Conservation (phyloP, 768 basidiomycete genomes). For the Mycena indigotica region DNA sequence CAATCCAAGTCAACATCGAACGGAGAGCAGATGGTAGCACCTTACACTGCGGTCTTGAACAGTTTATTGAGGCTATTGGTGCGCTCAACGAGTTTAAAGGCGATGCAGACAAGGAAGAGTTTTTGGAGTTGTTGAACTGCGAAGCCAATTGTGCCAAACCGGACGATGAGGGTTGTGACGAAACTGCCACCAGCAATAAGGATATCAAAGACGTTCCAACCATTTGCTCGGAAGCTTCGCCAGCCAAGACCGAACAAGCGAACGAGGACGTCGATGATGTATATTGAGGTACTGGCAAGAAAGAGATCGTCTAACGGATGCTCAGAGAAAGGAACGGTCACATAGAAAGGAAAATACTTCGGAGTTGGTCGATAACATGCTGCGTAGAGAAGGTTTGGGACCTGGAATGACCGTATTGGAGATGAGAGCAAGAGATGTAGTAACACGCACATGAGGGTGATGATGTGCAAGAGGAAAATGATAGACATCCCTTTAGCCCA, state of each 20-base stretch:
- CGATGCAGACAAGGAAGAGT: slow-evolving; percentile 89
- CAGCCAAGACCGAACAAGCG: slow-evolving; percentile 86
- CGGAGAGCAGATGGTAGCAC: slow-evolving; percentile 17
- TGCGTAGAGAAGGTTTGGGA: slow-evolving; percentile 72
- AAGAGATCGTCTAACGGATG: slow-evolving; percentile 67
- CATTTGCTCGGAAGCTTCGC: slow-evolving; percentile 81
- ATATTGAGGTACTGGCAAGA: slow-evolving; percentile 69
- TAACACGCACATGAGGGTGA: slow-evolving; percentile 76
- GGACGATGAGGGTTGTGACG: slow-evolving; percentile 76
- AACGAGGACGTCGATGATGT: slow-evolving; percentile 73
- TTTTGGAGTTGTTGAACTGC: slow-evolving; percentile 73
- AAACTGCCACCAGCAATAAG: slow-evolving; percentile 80
- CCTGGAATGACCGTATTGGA: no score
- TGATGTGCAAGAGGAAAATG: slow-evolving; percentile 79
- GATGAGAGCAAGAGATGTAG: background rate
- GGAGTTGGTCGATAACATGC: slow-evolving; percentile 50
- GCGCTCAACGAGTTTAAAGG: slow-evolving; percentile 91
- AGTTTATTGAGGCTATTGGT: slow-evolving; percentile 88
- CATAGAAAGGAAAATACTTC: slow-evolving; percentile 49
- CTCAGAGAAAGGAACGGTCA: slow-evolving; percentile 5
- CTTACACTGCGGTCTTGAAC: slow-evolving; percentile 94
- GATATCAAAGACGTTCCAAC: slow-evolving; percentile 94
- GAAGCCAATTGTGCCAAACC: slow-evolving; percentile 53
- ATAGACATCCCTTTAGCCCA: slow-evolving; percentile 83
- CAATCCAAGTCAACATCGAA: slow-evolving; percentile 8